Conservation (phyloP, 169 alveolate species). For the Plasmodium fragile region DNA sequence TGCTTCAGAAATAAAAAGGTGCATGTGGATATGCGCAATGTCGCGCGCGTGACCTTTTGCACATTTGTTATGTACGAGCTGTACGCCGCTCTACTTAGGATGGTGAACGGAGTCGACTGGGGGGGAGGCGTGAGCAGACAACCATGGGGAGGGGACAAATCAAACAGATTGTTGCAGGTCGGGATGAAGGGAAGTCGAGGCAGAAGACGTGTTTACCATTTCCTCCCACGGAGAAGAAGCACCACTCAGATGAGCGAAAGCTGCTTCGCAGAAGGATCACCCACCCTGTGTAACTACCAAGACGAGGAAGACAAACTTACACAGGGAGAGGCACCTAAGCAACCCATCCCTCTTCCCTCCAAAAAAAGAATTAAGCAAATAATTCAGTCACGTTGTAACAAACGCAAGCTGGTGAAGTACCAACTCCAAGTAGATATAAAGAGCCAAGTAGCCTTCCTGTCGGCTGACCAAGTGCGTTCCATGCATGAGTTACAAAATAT, state of each 20-base stretch:
- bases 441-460: conserved; percentile 8
- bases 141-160: neutral
- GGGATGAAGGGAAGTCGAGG: neutral
- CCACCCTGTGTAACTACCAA: neutral
- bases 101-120: neutral
- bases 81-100: conserved; percentile 5
- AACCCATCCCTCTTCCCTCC: neutral
- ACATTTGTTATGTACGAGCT: conserved; percentile 27
- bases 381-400: neutral
- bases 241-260: neutral
- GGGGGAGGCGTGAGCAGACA: neutral
- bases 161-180: neutral
- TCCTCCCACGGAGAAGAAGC: neutral
- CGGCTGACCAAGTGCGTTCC: neutral
- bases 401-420: neutral
- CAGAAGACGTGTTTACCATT: neutral
- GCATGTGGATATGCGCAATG: conserved; percentile 11
- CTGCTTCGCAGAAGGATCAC: neutral
- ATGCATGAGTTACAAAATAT: neutral
- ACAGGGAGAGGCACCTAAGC: neutral
- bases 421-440: conserved; percentile 2
- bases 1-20: conserved; percentile 9
- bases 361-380: neutral
- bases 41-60: conserved; percentile 24
- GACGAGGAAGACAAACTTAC: neutral